Conservation (phyloP, 2,329 filamentous ascomycete species). For the Xylariaceae sp. region DNA sequence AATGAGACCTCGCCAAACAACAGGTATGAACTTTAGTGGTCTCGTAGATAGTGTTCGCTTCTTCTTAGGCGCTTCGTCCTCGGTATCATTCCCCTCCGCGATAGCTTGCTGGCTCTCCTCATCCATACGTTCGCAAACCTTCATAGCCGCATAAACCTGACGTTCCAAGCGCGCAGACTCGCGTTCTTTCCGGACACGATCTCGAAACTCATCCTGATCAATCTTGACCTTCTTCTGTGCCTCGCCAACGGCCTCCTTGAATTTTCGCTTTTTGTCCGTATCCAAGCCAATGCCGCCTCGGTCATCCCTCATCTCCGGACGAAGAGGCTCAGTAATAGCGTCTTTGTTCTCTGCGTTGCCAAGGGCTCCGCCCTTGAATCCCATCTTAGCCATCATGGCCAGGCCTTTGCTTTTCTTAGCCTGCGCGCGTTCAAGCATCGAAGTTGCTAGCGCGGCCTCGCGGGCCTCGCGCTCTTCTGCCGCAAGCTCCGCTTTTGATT, state of each 20-base stretch:
- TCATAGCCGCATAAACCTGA: slow-evolving; percentile 74
- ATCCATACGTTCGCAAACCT: slow-evolving; percentile 75
- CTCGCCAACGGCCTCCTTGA: slow-evolving; percentile 59
- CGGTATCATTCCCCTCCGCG: slow-evolving; percentile 10
- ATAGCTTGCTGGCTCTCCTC: slow-evolving; percentile 41
- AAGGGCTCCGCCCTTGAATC: slow-evolving; percentile 76
- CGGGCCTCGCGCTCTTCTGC: slow-evolving; percentile 69
- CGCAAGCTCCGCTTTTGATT: slow-evolving; percentile 82
- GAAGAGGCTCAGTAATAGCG: slow-evolving; percentile 63
- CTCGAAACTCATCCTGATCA: slow-evolving; percentile 70
- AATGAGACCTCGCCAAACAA: slow-evolving; percentile 77
- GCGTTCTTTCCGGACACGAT: slow-evolving; percentile 66
- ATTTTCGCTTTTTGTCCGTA: slow-evolving; percentile 75
- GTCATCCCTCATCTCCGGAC: slow-evolving; percentile 73
- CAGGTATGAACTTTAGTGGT: slow-evolving; percentile 65
- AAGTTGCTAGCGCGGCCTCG: slow-evolving; percentile 73
- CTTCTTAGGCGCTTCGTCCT: slow-evolving; percentile 22
- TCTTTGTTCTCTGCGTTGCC: slow-evolving; percentile 57
- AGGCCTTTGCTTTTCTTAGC: slow-evolving; percentile 77
- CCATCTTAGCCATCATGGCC: slow-evolving; percentile 96
- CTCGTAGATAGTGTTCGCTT: slow-evolving; percentile 41
- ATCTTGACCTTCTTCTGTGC: slow-evolving; percentile 60
- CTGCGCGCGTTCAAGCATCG: slow-evolving; percentile 55
- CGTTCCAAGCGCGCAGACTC: slow-evolving; percentile 67
- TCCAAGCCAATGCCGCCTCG: slow-evolving; percentile 82